Percentiles rank a stretch among this genome's conserved stretches.
These are phyloP conservation scores for Penicillium subrubescens DNA, from an alignment of 495 filamentous ascomycete genomes.

Conservation along the genomic window DNA sequence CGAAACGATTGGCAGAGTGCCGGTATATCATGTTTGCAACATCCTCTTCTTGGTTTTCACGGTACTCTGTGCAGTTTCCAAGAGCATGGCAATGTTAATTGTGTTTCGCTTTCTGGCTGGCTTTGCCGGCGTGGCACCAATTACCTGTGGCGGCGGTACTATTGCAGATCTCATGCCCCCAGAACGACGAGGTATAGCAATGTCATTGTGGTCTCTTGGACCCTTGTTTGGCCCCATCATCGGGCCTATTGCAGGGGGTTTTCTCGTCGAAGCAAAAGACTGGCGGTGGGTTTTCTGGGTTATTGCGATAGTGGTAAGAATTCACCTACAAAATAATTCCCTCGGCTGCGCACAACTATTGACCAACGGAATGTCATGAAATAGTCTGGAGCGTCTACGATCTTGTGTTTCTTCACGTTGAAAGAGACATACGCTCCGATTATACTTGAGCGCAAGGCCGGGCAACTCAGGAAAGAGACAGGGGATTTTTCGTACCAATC, in stretches of 20 bases:
- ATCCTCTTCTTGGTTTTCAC: constrained; percentile 52
- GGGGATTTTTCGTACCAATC: constrained; percentile 52
- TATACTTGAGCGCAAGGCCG: constrained; percentile 57
- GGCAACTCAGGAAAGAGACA: constrained; percentile 56
- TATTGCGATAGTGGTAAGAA: not conserved
- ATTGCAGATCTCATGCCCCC: constrained; percentile 56
- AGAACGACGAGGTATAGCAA: constrained; percentile 52
- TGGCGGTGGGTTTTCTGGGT: constrained; percentile 60
- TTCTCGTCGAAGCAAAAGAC: constrained; percentile 45
- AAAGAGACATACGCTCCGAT: constrained; percentile 62
- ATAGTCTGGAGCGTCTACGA: constrained; percentile 20
- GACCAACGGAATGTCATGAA: not conserved
- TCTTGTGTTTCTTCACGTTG: constrained; percentile 2
- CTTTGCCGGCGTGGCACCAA: constrained; percentile 50
- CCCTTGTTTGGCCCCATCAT: constrained; percentile 49
- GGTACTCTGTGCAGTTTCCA: constrained; percentile 63
- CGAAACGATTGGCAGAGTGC: constrained; percentile 38
- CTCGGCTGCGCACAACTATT: not conserved
- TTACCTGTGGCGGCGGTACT: constrained; percentile 42
- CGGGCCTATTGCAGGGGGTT: constrained; percentile 48
- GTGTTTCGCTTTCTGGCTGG: constrained; percentile 62
- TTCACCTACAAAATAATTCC: not conserved
- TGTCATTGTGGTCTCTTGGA: constrained; percentile 45
- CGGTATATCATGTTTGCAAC: constrained; percentile 38
- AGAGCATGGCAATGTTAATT: constrained; percentile 54